phyloP scores from a whole-genome alignment of 2,329 filamentous ascomycete genomes.

The Lecanoromycetidae sp. region DNA sequence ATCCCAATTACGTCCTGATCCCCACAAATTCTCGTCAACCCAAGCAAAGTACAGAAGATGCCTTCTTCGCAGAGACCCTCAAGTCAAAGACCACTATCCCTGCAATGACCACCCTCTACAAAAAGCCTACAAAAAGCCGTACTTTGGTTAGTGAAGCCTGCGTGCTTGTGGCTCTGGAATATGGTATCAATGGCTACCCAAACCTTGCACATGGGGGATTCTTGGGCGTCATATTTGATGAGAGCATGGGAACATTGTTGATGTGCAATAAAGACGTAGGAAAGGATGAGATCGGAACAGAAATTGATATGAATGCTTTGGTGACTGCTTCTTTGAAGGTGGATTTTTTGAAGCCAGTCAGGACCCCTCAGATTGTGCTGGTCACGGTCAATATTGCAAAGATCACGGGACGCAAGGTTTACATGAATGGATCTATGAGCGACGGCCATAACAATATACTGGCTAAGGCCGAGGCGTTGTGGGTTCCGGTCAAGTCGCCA shows the following conservation, averaged over 20 bases:
- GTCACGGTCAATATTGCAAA: constrained; percentile 34
- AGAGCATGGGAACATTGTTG: constrained; percentile 42
- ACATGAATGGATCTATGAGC: constrained; percentile 37
- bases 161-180: constrained; percentile 35
- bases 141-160: constrained; percentile 25
- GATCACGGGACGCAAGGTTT: constrained; percentile 44
- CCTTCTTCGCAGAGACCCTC: constrained; percentile 42
- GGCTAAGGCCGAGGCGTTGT: constrained; percentile 44
- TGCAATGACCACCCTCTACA: constrained; percentile 34
- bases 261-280: constrained; percentile 23
- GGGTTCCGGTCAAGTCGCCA: too few species aligned
- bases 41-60: constrained; percentile 37
- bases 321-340: constrained; percentile 41
- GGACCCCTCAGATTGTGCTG: constrained; percentile 38
- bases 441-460: constrained; percentile 37
- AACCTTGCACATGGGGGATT: constrained; percentile 47
- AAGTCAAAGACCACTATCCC: constrained; percentile 39
- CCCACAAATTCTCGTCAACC: constrained; percentile 29
- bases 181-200: constrained; percentile 43
- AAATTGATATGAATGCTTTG: background rate
- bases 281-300: too few species aligned
- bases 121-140: constrained; percentile 24
- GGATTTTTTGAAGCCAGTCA: constrained; percentile 41
- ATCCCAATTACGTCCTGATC: constrained; percentile 31
- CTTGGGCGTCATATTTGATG: constrained; percentile 46